A percentile compares a stretch with the other conserved stretches of the same genome.
phyloP scores from a whole-genome alignment of 345 rosid species.

The Salix suchowensis region DNA sequence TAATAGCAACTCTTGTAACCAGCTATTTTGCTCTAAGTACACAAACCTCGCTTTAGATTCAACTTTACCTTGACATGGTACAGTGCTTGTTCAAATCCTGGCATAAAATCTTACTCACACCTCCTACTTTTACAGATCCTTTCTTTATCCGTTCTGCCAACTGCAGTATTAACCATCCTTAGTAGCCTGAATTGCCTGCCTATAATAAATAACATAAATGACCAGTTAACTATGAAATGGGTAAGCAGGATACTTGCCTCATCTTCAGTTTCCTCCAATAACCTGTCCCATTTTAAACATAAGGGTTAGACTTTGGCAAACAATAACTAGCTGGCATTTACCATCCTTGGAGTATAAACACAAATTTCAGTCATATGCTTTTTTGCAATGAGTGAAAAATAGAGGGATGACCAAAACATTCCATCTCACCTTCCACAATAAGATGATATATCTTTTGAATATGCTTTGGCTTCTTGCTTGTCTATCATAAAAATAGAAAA shows the following conservation, averaged over 20 bases:
- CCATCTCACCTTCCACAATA: conserved; percentile 84
- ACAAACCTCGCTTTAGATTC: background rate
- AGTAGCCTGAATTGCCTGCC: background rate
- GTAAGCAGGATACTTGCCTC: conserved; percentile 44
- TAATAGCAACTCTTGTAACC: background rate
- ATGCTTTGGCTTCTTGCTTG: conserved; percentile 83
- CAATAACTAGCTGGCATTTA: background rate
- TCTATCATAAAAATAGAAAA: conserved; percentile 37
- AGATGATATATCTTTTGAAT: conserved; percentile 78
- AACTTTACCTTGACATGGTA: conserved; percentile 47
- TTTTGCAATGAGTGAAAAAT: background rate
- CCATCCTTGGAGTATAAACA: background rate
- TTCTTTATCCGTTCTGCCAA: conserved; percentile 65
- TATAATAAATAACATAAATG: background rate
- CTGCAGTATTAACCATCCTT: conserved; percentile 35
- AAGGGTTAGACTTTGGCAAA: background rate
- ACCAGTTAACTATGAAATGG: conserved; percentile 6
- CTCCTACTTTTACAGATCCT: conserved; percentile 67
- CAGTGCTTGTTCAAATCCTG: conserved; percentile 78
- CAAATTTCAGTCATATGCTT: background rate
- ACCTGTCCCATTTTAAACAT: conserved; percentile 38
- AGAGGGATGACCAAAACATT: background rate
- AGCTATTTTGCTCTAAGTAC: background rate
- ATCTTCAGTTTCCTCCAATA: conserved; percentile 91
- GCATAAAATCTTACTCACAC: conserved; percentile 69